Conservation (phyloP, 2,329 filamentous ascomycete genomes). For the Exutisphaerella laricina region DNA sequence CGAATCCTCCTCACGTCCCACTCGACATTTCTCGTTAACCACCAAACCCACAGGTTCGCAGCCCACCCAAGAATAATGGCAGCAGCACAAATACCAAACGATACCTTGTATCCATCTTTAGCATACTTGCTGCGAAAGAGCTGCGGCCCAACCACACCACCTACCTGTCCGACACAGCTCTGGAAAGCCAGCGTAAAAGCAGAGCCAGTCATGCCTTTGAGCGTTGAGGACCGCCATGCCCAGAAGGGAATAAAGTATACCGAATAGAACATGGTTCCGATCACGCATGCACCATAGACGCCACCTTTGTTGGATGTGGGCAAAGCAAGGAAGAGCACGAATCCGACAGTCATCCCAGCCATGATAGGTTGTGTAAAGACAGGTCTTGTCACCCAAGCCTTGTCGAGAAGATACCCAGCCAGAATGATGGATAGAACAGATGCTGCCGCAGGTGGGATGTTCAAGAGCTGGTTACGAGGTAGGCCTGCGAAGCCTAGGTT, state of each 20-base stretch:
- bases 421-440: conserved; percentile 18
- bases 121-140: conserved; percentile 42
- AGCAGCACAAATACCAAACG: conserved; percentile 36
- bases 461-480: conserved; percentile 37
- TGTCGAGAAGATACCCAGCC: conserved; percentile 36
- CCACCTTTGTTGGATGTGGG: conserved; percentile 35
- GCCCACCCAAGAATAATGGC: conserved; percentile 35
- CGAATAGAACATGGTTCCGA: conserved; percentile 45
- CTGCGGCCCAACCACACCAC: conserved; percentile 44
- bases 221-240: conserved; percentile 40
- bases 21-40: conserved; percentile 39
- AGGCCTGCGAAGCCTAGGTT: conserved; percentile 59
- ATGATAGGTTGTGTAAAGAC: conserved; percentile 40
- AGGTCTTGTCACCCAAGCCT: conserved; percentile 38
- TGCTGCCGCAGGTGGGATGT: conserved; percentile 36
- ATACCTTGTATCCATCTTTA: conserved; percentile 37
- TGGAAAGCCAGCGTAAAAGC: conserved; percentile 44
- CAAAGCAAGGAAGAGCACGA: conserved; percentile 38
- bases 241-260: conserved; percentile 47
- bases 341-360: conserved; percentile 40
- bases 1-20: conserved; percentile 33
- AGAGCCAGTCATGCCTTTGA: conserved; percentile 41
- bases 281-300: conserved; percentile 42
- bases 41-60: conserved; percentile 41
- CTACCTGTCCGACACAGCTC: conserved; percentile 41